phyloP scores from a whole-genome alignment of 768 basidiomycete genomes.

The Russula sp. region DNA sequence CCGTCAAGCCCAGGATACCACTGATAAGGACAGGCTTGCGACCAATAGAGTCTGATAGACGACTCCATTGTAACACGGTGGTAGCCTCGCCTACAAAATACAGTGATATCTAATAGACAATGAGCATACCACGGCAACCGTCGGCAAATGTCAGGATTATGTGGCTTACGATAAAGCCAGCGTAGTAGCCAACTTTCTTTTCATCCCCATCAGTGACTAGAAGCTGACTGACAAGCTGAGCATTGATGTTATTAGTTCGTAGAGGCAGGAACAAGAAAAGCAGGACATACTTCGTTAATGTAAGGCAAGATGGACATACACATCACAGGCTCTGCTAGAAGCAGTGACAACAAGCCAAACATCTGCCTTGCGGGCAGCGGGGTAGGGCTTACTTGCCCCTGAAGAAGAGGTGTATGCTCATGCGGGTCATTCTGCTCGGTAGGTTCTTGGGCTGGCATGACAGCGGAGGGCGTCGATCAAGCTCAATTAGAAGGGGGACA shows the following conservation, averaged over 20 bases:
- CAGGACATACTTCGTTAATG: not conserved
- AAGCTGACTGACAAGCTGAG: not conserved
- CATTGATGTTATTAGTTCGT: not conserved
- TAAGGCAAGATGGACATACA: not conserved
- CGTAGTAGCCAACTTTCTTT: not conserved
- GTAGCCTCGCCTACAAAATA: constrained; percentile 41
- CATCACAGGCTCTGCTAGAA: not conserved
- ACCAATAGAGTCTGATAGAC: constrained; percentile 39
- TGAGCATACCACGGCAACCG: too few relatives aligned
- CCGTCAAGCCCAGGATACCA: constrained; percentile 28
- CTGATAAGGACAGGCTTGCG: constrained; percentile 42
- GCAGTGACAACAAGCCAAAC: not conserved
- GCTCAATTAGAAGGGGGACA: too few relatives aligned
- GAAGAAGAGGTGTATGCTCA: not conserved
- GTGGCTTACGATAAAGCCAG: not conserved
- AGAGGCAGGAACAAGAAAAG: not conserved
- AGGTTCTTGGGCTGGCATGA: not conserved
- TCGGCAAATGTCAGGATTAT: not conserved
- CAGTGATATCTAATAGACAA: constrained; percentile 34
- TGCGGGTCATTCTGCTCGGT: not conserved
- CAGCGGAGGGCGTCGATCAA: too few relatives aligned
- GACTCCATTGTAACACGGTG: constrained; percentile 41
- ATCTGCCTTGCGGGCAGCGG: not conserved
- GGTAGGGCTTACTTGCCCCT: not conserved
- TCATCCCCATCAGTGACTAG: not conserved